Percentiles rank a stretch among this genome's conserved stretches.
Evolutionary conservation across 1,139 yeast species (phyloP).

Genomic region (Candida glucosophila): DNA sequence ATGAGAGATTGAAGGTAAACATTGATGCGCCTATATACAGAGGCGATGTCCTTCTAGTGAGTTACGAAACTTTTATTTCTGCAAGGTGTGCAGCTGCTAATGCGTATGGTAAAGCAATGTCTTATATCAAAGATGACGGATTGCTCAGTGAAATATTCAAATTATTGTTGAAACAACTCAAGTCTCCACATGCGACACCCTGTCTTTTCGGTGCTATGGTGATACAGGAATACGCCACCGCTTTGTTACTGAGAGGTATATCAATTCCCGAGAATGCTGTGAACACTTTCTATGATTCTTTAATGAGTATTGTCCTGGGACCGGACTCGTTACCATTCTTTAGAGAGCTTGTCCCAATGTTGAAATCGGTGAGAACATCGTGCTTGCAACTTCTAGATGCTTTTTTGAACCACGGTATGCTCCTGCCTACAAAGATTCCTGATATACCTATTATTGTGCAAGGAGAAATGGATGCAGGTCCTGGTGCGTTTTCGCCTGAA

Average conservation of each 20-base stretch:
- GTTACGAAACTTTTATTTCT: conserved; percentile 62
- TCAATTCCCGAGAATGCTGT: conserved; percentile 11
- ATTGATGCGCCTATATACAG: conserved; percentile 89
- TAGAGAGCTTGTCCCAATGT: conserved; percentile 79
- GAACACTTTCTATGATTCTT: conserved; percentile 20
- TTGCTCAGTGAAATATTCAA: conserved; percentile 29
- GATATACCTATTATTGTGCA: conserved; percentile 82
- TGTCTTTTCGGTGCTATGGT: conserved; percentile 63
- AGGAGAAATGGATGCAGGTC: conserved; percentile 93
- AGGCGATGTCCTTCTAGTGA: conserved; percentile 87
- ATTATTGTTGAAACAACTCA: conserved; percentile 31
- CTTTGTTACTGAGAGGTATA: conserved; percentile 13
- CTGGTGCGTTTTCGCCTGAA: conserved; percentile 79
- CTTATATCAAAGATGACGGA: conserved; percentile 39
- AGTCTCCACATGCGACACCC: conserved; percentile 72
- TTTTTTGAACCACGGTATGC: conserved; percentile 67
- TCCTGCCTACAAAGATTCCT: conserved; percentile 71
- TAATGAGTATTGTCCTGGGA: conserved; percentile 28
- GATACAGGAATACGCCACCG: conserved; percentile 61
- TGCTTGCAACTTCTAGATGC: conserved; percentile 76
- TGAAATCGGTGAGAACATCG: conserved; percentile 79
- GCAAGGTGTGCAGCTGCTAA: conserved; percentile 71
- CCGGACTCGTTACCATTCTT: conserved; percentile 47
- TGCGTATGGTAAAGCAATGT: conserved; percentile 67
- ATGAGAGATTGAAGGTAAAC: conserved; percentile 59